These are phyloP conservation scores for Selenicereus undatus DNA, from an alignment of 148 eudicot species.

Conservation along the genomic window DNA sequence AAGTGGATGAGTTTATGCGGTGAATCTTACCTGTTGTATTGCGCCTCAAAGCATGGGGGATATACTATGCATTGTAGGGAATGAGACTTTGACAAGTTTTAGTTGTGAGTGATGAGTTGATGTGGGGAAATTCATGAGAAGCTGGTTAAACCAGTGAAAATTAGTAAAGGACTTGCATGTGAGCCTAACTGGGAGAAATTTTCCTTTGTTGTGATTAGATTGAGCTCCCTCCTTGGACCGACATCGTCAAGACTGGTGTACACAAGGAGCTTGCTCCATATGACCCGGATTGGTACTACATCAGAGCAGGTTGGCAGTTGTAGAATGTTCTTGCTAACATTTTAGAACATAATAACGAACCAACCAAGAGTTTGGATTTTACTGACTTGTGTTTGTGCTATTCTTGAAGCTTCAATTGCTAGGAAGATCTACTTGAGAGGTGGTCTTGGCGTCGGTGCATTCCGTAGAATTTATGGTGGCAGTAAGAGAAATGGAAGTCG, in stretches of 20 bases:
- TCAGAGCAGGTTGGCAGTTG: slow-evolving; percentile 47
- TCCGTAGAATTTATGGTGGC: slow-evolving; percentile 80
- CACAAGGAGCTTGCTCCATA: slow-evolving; percentile 65
- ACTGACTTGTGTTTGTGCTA: not conserved
- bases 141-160: no score
- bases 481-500: slow-evolving; percentile 79
- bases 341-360: not conserved
- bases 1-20: no score
- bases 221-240: slow-evolving; percentile 28
- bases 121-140: no score
- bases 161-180: no score
- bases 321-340: not conserved
- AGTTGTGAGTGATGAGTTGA: no score
- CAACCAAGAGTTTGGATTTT: not conserved
- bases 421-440: slow-evolving; percentile 85
- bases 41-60: no score
- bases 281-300: slow-evolving; percentile 65
- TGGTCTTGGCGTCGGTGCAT: slow-evolving; percentile 80
- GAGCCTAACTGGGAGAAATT: not conserved
- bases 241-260: slow-evolving; percentile 57
- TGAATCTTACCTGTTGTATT: no score
- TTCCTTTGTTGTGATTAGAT: not conserved
- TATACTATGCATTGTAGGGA: no score
- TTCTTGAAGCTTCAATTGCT: slow-evolving; percentile 63
- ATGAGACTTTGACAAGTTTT: not conserved